These are phyloP conservation scores for Theobroma grandiflorum DNA, from an alignment of 441 rosid genomes.

Conservation along the genomic window DNA sequence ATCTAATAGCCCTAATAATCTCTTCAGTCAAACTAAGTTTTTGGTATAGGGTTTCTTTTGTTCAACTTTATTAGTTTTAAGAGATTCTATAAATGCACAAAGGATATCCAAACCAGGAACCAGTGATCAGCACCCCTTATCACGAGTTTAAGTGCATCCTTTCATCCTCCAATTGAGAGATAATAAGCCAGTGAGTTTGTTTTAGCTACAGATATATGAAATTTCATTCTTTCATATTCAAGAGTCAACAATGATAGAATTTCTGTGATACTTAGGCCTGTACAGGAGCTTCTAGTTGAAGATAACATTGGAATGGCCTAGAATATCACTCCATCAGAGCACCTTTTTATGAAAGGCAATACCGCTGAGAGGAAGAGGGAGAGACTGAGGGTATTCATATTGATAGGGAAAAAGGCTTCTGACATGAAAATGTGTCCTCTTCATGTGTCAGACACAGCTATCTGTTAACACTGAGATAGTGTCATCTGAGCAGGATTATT, in stretches of 20 bases:
- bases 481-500: neutral
- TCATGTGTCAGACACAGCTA: neutral
- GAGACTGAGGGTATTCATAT: neutral
- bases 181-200: neutral
- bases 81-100: neutral
- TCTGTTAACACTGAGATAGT: neutral
- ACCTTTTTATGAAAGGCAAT: neutral
- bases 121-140: neutral
- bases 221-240: neutral
- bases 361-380: neutral
- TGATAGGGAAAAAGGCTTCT: neutral
- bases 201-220: neutral
- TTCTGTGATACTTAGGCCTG: neutral
- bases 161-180: neutral
- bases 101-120: conserved; percentile 3
- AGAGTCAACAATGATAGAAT: neutral
- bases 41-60: neutral
- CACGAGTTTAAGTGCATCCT: neutral
- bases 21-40: neutral
- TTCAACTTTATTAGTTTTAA: neutral
- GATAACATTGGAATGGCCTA: neutral
- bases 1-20: neutral
- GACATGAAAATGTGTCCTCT: neutral
- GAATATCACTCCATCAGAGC: neutral
- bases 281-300: neutral